Base-by-base conservation (phyloP, 352 stramenopile genomes). In the Pythium plurisporium region DNA sequence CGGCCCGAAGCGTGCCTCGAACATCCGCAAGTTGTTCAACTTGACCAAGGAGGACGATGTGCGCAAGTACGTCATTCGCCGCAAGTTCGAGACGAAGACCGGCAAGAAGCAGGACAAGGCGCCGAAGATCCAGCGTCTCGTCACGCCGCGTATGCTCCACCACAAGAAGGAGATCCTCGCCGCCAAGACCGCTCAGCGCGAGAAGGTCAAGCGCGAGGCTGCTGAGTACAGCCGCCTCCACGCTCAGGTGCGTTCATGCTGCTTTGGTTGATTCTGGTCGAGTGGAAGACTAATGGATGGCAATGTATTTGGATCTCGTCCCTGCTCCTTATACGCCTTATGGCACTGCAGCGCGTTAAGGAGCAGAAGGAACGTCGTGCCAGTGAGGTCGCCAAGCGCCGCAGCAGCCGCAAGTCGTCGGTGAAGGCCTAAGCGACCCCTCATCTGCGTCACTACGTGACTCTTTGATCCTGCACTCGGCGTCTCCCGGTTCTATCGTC, bases 11-110 rank as follows among this genome's bases (percentile, higher is more conserved):
- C 92, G 98, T 73, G 97, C 97, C 60, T 98, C 96, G 80, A 99
- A 99, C 80, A 99, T 99, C 82, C 96, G 97, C 74, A 99, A 99
- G 86, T 79, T 99, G 63, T 99, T 99, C 88, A 99, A 99, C 90
- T 87, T 99, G 68, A 94, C 84, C 76, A 99, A 99, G 91, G 96
- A 99, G 49, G 97, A 99, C 75, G 97, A 99, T 85, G 96, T 99
- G 33, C 86, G 93, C 61, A 99, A 99, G 86, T 99, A 98, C 78
- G 96, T 99, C 33, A 99, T 99, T 70, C 80, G 86, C 61, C 96
- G 97, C 75, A 98, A 96, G 69, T 99, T 99, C 79, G 97, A 97
- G 46, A 98, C 97, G 72, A 99, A 99, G 87, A 99, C 96, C 53
- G 97, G 97, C 70, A 98, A 98, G 86, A 97, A 94, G 70, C 87